phyloP scores from a whole-genome alignment of 805 yeast species.

The Ogataea nonfermentans region DNA sequence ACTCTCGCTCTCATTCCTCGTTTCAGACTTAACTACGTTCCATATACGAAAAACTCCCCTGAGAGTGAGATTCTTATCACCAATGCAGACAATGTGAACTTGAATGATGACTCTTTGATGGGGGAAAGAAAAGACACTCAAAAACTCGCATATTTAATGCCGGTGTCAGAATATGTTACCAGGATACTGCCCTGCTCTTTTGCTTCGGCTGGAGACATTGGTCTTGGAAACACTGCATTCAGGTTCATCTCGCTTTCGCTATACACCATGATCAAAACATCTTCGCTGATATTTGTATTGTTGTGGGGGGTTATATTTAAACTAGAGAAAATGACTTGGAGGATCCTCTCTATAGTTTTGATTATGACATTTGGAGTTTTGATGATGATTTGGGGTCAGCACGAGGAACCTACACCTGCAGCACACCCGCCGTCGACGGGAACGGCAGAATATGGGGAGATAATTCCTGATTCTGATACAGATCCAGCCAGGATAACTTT shows the following conservation, averaged over 20 bases:
- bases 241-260: constrained; percentile 75
- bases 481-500: constrained; percentile 1
- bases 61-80: constrained; percentile 1
- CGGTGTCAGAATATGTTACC: constrained; percentile 41
- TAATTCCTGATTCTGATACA: constrained; percentile 18
- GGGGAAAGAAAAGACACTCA: constrained; percentile 9
- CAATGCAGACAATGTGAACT: constrained; percentile 2
- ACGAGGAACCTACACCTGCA: constrained; percentile 22
- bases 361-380: constrained; percentile 83
- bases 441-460: constrained; percentile 22
- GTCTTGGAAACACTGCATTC: constrained; percentile 83
- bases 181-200: constrained; percentile 80
- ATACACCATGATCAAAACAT: constrained; percentile 91
- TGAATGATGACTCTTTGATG: no score
- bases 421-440: constrained; percentile 1
- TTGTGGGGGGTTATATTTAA: constrained; percentile 81
- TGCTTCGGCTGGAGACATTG: constrained; percentile 92
- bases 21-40: constrained; percentile 40
- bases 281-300: constrained; percentile 83
- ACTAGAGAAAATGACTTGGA: constrained; percentile 70
- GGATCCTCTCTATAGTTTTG: constrained; percentile 64
- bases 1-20: constrained; percentile 46
- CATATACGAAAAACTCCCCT: constrained; percentile 13
- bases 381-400: constrained; percentile 73
- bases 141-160: constrained; percentile 25